Evolutionary conservation across 2,329 filamentous ascomycete species (phyloP).

Genomic region (Exophiala oligosperma): DNA sequence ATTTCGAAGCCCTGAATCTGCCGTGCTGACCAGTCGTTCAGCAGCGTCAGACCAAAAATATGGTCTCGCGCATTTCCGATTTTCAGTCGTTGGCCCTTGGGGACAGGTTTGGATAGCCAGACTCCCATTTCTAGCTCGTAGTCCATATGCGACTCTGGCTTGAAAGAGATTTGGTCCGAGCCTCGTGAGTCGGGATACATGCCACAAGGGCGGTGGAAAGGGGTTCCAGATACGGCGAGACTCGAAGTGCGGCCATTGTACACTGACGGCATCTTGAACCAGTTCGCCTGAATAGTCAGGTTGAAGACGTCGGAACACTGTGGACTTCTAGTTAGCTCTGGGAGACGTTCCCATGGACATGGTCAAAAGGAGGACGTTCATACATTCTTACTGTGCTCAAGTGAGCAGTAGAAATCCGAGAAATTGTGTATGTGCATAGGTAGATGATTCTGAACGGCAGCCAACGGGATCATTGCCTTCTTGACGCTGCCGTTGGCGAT

Average conservation of each 20-base stretch:
- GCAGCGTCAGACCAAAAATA: conserved; percentile 61
- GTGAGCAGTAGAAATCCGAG: conserved; percentile 19
- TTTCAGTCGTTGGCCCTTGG: conserved; percentile 38
- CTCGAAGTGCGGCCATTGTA: conserved; percentile 21
- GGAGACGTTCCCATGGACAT: not conserved
- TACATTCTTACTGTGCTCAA: conserved; percentile 17
- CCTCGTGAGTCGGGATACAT: conserved; percentile 34
- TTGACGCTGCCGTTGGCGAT: not conserved
- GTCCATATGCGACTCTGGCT: conserved; percentile 38
- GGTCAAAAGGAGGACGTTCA: not conserved
- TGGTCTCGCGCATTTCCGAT: conserved; percentile 51
- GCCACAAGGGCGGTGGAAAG: conserved; percentile 50
- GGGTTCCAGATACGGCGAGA: conserved; percentile 28
- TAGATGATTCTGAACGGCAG: conserved; percentile 13
- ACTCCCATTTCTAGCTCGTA: conserved; percentile 53
- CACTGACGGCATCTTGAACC: conserved; percentile 13
- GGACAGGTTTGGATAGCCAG: conserved; percentile 43
- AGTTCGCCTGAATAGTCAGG: conserved; percentile 2
- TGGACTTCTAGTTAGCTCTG: not conserved
- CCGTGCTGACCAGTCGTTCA: conserved; percentile 42
- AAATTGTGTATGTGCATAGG: conserved; percentile 17
- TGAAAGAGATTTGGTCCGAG: conserved; percentile 31
- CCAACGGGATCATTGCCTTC: not conserved
- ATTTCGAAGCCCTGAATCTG: conserved; percentile 64
- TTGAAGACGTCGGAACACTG: conserved; percentile 12